phyloP scores from a whole-genome alignment of 345 rosid species.

The Salix caprea region DNA sequence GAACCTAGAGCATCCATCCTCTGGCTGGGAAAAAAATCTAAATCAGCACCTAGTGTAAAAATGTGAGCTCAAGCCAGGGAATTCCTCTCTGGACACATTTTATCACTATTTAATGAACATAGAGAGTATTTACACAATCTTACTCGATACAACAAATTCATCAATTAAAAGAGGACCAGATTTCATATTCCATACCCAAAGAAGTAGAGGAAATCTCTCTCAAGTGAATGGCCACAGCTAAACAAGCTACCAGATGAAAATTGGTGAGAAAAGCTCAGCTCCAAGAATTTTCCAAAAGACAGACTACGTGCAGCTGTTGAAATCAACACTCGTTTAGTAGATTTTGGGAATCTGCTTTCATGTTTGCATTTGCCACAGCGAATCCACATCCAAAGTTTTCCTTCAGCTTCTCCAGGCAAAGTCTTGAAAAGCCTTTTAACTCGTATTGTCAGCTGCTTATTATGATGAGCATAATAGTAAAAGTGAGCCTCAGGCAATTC shows the following conservation, averaged over 20 bases:
- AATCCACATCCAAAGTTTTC: slow-evolving; percentile 99
- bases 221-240: slow-evolving; percentile 82
- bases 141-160: not conserved
- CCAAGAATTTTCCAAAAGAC: slow-evolving; percentile 94
- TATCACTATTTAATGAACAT: not conserved
- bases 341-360: slow-evolving; percentile 40
- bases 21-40: not conserved
- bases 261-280: slow-evolving; percentile 69
- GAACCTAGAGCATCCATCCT: not conserved
- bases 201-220: slow-evolving; percentile 74
- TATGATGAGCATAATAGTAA: slow-evolving; percentile 77
- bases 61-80: not conserved
- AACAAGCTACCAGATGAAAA: slow-evolving; percentile 40
- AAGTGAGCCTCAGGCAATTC: slow-evolving; percentile 73
- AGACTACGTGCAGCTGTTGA: slow-evolving; percentile 69
- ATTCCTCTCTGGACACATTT: not conserved
- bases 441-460: slow-evolving; percentile 71
- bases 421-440: slow-evolving; percentile 51
- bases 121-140: not conserved
- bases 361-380: slow-evolving; percentile 71
- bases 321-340: slow-evolving; percentile 77
- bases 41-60: not conserved
- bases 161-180: not conserved
- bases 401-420: slow-evolving; percentile 65
- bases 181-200: slow-evolving; percentile 63